Percentiles rank a stretch among this genome's conserved stretches.
Conservation (phyloP, 768 basidiomycete species). For the Hemileccinum impolitum region DNA sequence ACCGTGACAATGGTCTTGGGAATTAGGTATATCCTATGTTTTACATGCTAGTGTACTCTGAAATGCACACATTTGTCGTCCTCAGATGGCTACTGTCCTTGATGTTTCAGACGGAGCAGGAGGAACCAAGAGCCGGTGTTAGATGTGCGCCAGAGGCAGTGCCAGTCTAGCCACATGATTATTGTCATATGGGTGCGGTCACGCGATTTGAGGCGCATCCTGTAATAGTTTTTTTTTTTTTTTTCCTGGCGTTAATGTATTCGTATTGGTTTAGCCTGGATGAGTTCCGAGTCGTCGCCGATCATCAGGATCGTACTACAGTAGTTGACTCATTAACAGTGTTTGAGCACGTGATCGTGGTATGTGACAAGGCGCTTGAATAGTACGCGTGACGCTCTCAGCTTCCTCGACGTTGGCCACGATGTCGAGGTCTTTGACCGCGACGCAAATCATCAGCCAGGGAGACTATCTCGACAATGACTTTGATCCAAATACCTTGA, state of each 20-base stretch:
- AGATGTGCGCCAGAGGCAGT: not conserved
- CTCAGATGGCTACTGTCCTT: not conserved
- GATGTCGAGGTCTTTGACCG: constrained; percentile 72
- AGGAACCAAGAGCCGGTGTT: not conserved
- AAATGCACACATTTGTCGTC: constrained; percentile 8
- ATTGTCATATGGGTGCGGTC: constrained; percentile 1
- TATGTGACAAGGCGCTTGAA: constrained; percentile 1
- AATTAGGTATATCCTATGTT: not conserved
- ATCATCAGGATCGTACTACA: no score
- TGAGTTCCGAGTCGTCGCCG: no score
- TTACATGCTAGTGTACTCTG: not conserved
- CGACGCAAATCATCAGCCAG: constrained; percentile 66
- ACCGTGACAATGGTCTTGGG: constrained; percentile 6
- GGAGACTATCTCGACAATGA: constrained; percentile 80
- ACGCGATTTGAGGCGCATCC: not conserved
- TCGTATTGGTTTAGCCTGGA: no score
- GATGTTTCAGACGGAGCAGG: constrained; percentile 15
- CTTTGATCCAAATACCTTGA: constrained; percentile 71
- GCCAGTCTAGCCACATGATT: not conserved
- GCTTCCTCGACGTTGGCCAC: constrained; percentile 21
- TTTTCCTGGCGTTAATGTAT: no score
- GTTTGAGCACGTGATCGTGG: constrained; percentile 22
- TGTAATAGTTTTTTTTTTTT: no score
- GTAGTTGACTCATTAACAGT: no score
- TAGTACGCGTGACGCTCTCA: not conserved